Evolutionary conservation across 306 rosid species (phyloP).

Genomic region (Cyclanthera cordifolia): DNA sequence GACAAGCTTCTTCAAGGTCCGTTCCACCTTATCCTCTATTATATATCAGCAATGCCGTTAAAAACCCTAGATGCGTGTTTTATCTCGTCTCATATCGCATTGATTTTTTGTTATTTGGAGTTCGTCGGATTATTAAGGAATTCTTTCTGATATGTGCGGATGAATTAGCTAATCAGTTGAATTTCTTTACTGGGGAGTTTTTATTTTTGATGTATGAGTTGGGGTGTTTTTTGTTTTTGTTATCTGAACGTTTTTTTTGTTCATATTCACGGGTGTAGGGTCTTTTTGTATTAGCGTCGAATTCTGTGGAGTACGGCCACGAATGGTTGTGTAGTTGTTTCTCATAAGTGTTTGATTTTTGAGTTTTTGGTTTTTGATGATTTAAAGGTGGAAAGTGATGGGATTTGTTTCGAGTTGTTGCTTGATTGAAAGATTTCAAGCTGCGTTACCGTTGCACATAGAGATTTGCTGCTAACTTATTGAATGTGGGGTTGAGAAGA

Average conservation of each 20-base stretch:
- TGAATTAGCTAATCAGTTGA: not conserved
- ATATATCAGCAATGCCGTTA: slow-evolving; percentile 18
- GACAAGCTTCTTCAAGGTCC: slow-evolving; percentile 19
- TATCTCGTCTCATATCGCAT: no score
- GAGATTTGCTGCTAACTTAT: slow-evolving; percentile 9
- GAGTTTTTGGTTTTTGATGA: slow-evolving; percentile 25
- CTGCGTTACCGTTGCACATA: slow-evolving; percentile 32
- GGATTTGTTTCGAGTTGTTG: slow-evolving; percentile 19
- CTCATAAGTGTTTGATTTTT: slow-evolving; percentile 19
- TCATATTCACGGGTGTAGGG: slow-evolving; percentile 18
- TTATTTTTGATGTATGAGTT: not conserved
- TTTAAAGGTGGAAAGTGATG: slow-evolving; percentile 34
- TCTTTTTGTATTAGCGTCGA: slow-evolving; percentile 12
- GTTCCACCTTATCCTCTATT: slow-evolving; percentile 14
- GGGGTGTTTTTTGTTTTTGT: not conserved
- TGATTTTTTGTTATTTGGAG: not conserved
- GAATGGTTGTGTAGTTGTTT: slow-evolving; percentile 17
- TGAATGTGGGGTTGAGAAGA: slow-evolving; percentile 32
- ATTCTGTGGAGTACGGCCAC: slow-evolving; percentile 3
- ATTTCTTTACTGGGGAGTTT: not conserved
- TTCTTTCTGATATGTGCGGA: slow-evolving; percentile 12
- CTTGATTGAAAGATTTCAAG: slow-evolving; percentile 33
- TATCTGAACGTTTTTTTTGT: slow-evolving; percentile 2
- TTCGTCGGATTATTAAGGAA: slow-evolving; percentile 16
- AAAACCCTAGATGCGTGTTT: slow-evolving; percentile 30